Percentiles rank a stretch among this genome's conserved stretches.
These are phyloP conservation scores for Populus tremula DNA, from an alignment of 345 rosid genomes.

Conservation along the genomic window DNA sequence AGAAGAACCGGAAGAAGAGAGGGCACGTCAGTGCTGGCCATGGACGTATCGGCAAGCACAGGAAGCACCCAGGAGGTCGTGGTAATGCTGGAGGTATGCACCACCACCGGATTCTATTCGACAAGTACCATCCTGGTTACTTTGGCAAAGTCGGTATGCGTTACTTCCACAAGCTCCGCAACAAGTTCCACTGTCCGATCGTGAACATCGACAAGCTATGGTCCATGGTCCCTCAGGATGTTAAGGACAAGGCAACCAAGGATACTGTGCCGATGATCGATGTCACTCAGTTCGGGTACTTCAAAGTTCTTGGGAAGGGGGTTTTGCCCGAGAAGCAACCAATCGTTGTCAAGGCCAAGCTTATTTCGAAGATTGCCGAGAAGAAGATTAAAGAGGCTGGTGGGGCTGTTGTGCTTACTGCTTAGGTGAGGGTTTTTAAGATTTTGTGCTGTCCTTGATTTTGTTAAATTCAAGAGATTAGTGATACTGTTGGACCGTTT, in stretches of 20 bases:
- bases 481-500: not conserved
- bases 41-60: slow-evolving; percentile 29
- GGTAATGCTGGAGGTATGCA: slow-evolving; percentile 34
- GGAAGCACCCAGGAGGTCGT: slow-evolving; percentile 30
- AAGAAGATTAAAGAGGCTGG: slow-evolving; percentile 35
- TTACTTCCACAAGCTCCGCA: slow-evolving; percentile 28
- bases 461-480: not conserved
- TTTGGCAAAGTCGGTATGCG: slow-evolving; percentile 34
- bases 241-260: slow-evolving; percentile 20
- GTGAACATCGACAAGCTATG: slow-evolving; percentile 36
- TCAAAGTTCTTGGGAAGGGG: slow-evolving; percentile 32
- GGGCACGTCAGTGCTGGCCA: slow-evolving; percentile 32
- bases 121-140: slow-evolving; percentile 35
- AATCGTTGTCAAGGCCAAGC: slow-evolving; percentile 27
- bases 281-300: slow-evolving; percentile 28
- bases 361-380: slow-evolving; percentile 26
- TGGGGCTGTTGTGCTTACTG: slow-evolving; percentile 33
- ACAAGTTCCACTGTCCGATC: slow-evolving; percentile 27
- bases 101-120: slow-evolving; percentile 35
- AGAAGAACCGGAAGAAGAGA: slow-evolving; percentile 32
- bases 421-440: slow-evolving; percentile 4
- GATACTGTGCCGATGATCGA: slow-evolving; percentile 24
- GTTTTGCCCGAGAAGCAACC: slow-evolving; percentile 27
- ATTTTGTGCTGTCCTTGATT: not conserved
- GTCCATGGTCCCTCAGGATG: slow-evolving; percentile 28